Percentiles rank a stretch among this genome's conserved stretches.
Conservation (phyloP, 768 basidiomycete species). For the Imleria badia region DNA sequence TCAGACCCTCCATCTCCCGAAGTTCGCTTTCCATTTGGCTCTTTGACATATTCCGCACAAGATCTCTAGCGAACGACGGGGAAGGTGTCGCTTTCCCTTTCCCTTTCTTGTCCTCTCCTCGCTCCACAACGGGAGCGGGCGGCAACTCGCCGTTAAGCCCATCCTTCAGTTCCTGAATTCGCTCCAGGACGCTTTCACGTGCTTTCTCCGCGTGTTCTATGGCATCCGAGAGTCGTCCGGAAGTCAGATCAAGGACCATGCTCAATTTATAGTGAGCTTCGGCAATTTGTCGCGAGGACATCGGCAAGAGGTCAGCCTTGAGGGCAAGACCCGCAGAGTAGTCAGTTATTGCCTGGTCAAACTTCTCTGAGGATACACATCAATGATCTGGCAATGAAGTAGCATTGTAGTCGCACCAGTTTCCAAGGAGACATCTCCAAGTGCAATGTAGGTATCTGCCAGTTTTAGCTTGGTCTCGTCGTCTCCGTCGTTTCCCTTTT, state of each 20-base stretch:
- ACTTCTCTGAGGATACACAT: constrained; percentile 67
- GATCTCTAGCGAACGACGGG: constrained; percentile 41
- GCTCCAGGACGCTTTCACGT: constrained; percentile 69
- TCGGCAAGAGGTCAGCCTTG: constrained; percentile 71
- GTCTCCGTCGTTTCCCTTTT: constrained; percentile 57
- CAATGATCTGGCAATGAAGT: neutral
- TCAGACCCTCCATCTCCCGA: constrained; percentile 73
- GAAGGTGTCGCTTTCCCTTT: constrained; percentile 70
- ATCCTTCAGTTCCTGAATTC: constrained; percentile 59
- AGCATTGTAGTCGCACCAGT: constrained; percentile 61
- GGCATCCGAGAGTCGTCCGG: constrained; percentile 79
- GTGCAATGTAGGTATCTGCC: constrained; percentile 85
- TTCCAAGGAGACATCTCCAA: constrained; percentile 97
- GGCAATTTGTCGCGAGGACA: constrained; percentile 91
- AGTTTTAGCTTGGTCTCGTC: constrained; percentile 74
- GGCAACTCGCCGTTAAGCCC: constrained; percentile 37
- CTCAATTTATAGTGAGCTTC: constrained; percentile 94
- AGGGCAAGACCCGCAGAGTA: constrained; percentile 76
- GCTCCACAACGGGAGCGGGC: constrained; percentile 31
- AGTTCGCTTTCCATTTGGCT: constrained; percentile 76
- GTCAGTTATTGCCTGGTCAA: constrained; percentile 90
- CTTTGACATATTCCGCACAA: constrained; percentile 64
- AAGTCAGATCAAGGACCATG: constrained; percentile 88
- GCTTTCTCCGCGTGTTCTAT: constrained; percentile 81
- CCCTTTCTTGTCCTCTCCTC: constrained; percentile 50